phyloP scores from a whole-genome alignment of 331 rosid species.

The Ulmus americana region DNA sequence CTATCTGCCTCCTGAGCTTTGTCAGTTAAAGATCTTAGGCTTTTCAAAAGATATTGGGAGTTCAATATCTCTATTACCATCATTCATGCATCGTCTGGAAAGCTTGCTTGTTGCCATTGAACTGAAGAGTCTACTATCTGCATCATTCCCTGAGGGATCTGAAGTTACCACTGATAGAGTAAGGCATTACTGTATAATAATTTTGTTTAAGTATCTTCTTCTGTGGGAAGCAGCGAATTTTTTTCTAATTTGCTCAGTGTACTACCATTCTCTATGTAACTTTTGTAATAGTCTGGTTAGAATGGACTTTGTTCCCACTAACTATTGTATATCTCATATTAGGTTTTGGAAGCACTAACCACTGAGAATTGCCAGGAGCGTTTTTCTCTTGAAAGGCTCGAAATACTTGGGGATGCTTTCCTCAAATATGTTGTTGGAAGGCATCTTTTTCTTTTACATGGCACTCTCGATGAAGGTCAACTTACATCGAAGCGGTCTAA shows the following conservation, averaged over 20 bases:
- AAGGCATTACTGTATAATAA: slow-evolving; percentile 31
- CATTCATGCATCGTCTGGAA: slow-evolving; percentile 89
- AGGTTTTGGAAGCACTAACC: slow-evolving; percentile 91
- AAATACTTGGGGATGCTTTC: slow-evolving; percentile 92
- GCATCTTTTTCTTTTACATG: slow-evolving; percentile 61
- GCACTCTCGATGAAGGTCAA: slow-evolving; percentile 75
- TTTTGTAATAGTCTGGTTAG: slow-evolving; percentile 12
- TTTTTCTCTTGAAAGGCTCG: slow-evolving; percentile 93
- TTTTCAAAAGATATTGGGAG: slow-evolving; percentile 94
- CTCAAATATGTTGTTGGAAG: slow-evolving; percentile 83
- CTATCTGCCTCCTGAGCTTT: slow-evolving; percentile 76
- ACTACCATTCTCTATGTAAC: slow-evolving; percentile 1
- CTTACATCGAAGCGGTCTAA: slow-evolving; percentile 67
- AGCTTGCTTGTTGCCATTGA: slow-evolving; percentile 89
- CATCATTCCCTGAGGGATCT: slow-evolving; percentile 69
- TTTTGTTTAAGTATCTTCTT: slow-evolving; percentile 7
- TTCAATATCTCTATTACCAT: slow-evolving; percentile 84
- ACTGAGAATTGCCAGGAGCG: slow-evolving; percentile 90
- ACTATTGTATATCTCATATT: slow-evolving; percentile 29
- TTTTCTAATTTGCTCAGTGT: slow-evolving; percentile 1
- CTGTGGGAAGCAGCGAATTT: background rate
- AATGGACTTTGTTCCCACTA: slow-evolving; percentile 12
- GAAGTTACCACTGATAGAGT: slow-evolving; percentile 61
- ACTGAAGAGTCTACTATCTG: slow-evolving; percentile 48
- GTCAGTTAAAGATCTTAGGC: slow-evolving; percentile 73